Evolutionary conservation across 108 stramenopile genomes (phyloP), one percentile per base, ranked within the genome.

Genomic region (Skeletonema costatum): DNA sequence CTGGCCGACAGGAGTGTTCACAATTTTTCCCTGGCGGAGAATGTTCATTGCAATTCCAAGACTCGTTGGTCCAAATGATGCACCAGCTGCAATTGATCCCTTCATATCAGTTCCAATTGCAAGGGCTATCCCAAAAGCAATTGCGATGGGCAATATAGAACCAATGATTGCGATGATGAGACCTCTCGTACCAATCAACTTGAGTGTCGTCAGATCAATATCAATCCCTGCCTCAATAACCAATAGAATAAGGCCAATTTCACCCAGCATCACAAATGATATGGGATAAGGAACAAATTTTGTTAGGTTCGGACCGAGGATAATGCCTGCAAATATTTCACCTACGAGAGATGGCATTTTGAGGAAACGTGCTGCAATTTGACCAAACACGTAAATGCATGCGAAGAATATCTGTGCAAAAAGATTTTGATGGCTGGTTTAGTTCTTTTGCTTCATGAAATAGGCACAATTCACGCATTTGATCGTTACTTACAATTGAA

Each of bases 1-100:
- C 84, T 96, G 95, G 12, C 95, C 95, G 13, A 88, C 87, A 46
- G 91, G 91, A 44, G 91, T 92, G 67, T 95, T 91, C 36, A 95
- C 73, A 56, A 93, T 81, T 32, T 87, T 88, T 10, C 89, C 92
- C 38, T 69, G 64, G 35, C 86, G 63, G 48, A 95, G 77, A 33
- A 93, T 88, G 60, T 89, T 92, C 76, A 95, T 81, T 2, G 92
- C 91, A 71, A 95, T 93, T 11, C 94, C 94, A 51, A 90, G 72
- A 56, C 85, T 87, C 0, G 92, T 96, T 29, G 94, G 90, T 50
- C 92, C 94, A 83, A 93, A 92, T 10, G 77, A 86, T 10, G 88
- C 82, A 53, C 92, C 92, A 4, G 88, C 87, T 29, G 92, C 94
- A 62, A 96, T 80, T 25, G 83, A 67, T 17, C 68, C 81, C 50